A percentile compares a stretch with the other conserved stretches of the same genome.
phyloP scores from a whole-genome alignment of 441 rosid species.

The Brassica balearica region DNA sequence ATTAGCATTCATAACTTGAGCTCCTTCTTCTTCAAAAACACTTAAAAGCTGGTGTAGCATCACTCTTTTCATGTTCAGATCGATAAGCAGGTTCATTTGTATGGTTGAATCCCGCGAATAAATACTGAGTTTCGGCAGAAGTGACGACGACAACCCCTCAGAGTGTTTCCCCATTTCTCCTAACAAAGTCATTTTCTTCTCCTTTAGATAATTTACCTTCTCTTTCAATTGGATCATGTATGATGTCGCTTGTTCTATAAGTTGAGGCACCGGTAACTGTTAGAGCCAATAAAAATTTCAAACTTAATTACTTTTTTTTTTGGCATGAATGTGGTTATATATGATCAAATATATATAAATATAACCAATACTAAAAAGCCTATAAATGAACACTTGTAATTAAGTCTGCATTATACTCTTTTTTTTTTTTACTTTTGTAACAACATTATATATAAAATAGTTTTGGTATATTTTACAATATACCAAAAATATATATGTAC shows the following conservation, averaged over 20 bases:
- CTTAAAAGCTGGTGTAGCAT: conserved; percentile 39
- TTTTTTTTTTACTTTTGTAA: background rate
- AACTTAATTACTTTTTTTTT: no score
- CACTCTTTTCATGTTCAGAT: conserved; percentile 38
- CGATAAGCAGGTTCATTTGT: conserved; percentile 38
- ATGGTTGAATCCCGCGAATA: conserved; percentile 31
- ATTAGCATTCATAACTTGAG: conserved; percentile 41
- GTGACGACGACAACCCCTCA: conserved; percentile 4
- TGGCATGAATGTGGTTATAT: no score
- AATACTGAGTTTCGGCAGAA: conserved; percentile 33
- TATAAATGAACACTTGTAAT: no score
- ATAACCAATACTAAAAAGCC: no score
- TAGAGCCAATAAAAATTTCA: no score
- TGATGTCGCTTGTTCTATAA: conserved; percentile 41
- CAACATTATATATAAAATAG: no score
- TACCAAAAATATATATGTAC: background rate
- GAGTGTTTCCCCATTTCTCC: conserved; percentile 7
- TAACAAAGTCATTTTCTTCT: conserved; percentile 23
- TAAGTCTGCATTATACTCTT: no score
- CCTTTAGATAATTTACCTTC: conserved; percentile 31
- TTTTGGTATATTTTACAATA: background rate
- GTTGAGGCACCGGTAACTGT: conserved; percentile 23
- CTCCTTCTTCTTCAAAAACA: conserved; percentile 53
- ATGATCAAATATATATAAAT: no score
- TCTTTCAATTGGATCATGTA: conserved; percentile 43